phyloP scores from a whole-genome alignment of 2,329 filamentous ascomycete genomes.

The Penicillium sp. region DNA sequence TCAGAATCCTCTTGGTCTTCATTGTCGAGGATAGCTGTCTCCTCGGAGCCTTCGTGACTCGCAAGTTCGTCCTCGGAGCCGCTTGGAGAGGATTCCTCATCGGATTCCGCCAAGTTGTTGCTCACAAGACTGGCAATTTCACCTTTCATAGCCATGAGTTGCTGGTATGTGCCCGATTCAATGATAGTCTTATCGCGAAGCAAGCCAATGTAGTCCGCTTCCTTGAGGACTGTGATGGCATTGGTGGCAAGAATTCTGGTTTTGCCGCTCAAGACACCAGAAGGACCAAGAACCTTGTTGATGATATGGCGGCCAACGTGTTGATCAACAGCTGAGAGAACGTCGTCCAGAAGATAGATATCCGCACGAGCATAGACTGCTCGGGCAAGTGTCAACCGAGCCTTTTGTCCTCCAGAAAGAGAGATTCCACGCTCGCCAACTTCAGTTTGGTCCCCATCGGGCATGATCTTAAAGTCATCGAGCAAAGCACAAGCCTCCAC shows the following conservation, averaged over 20 bases:
- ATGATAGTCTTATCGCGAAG: constrained; percentile 78
- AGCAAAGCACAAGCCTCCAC: constrained; percentile 85
- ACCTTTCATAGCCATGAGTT: constrained; percentile 91
- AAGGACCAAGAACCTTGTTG: constrained; percentile 84
- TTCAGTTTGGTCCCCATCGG: constrained; percentile 93
- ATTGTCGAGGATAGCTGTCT: constrained; percentile 52
- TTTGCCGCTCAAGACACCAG: constrained; percentile 78
- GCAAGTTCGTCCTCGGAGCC: constrained; percentile 62
- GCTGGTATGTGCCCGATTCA: constrained; percentile 86
- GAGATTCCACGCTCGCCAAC: constrained; percentile 97
- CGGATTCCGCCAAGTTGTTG: constrained; percentile 58
- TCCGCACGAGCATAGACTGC: constrained; percentile 97
- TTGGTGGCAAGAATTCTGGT: constrained; percentile 94
- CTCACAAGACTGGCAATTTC: constrained; percentile 82
- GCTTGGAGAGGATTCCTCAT: constrained; percentile 50
- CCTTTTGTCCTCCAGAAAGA: constrained; percentile 92
- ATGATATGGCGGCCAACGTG: constrained; percentile 95
- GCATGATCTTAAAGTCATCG: constrained; percentile 88
- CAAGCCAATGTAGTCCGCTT: constrained; percentile 85
- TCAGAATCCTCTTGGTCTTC: constrained; percentile 57
- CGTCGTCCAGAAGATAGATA: constrained; percentile 90
- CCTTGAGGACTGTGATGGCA: constrained; percentile 83
- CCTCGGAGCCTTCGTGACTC: constrained; percentile 67
- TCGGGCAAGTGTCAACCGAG: constrained; percentile 83
- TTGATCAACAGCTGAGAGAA: constrained; percentile 94